Evolutionary conservation across 371 early-diverging fungal species (phyloP), one percentile per base, ranked within the genome.

Genomic region (Mortierella sp.): DNA sequence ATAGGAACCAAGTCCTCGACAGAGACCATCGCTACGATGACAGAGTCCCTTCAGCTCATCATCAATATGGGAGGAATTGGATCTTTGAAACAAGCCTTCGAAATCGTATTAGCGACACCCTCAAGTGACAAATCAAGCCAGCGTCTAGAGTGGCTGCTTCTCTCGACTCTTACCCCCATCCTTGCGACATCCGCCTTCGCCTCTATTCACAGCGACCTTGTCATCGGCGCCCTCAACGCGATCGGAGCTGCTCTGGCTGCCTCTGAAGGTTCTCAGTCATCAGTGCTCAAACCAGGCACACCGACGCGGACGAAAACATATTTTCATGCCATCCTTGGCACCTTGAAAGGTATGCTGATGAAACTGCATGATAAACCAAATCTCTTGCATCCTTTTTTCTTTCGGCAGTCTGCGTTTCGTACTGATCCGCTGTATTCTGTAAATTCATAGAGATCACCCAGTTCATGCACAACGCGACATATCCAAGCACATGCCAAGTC

Each of bases 61-160:
- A 84, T 79, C 42, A 81, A 81, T 8, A 60, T 79, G 2, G 78
- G 48, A 10, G 55, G 60, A 1, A 72, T 28, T 8, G 76, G 73
- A 24, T 54, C 75, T 3, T 72, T 79, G 31, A 77, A 70, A 68
- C 42, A 57, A 21, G 84, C 79, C 0, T 84, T 84, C 48, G 45
- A 72, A 0, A 7, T 70, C 0, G 84, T 79, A 74, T 48, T 34
- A 48, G 8, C 79, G 45, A 4, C 71, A 65, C 6, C 76, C 76
- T 3, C 74, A 60, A 26, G 45, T 44, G 80, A 84, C 57, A 84
- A 84, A 45, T 76, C 84, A 2, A 73, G 45, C 26, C 84, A 84
- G 24, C 75, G 76, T 26, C 73, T 84, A 4, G 84, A 84, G 26
- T 81, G 78, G 81, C 31, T 78, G 1, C 50, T 84, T 5, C 65